A percentile compares a stretch with the other conserved stretches of the same genome.
Conservation (phyloP, 139 green algal species). For the Chlamydomonas sp. region DNA sequence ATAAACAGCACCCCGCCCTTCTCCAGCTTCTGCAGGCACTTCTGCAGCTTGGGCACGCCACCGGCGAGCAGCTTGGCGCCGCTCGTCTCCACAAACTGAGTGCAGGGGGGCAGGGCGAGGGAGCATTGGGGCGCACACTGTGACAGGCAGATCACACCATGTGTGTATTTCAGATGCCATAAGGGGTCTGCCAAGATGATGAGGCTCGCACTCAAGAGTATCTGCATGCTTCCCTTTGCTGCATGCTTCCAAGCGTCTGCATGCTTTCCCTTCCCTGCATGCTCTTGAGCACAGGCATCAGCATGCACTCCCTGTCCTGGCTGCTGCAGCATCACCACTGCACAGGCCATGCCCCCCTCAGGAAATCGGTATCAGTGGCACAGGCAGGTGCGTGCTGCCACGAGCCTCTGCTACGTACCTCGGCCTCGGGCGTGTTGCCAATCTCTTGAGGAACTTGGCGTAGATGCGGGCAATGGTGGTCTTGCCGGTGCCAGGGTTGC, state of each 20-base stretch:
- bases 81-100: constrained; percentile 36
- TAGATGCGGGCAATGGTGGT: constrained; percentile 43
- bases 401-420: too few relatives aligned
- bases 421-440: constrained; percentile 22
- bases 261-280: too few relatives aligned
- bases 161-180: not conserved
- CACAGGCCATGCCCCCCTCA: too few relatives aligned
- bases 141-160: not conserved
- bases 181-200: not conserved
- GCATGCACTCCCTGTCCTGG: too few relatives aligned
- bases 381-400: too few relatives aligned
- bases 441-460: constrained; percentile 33
- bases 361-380: too few relatives aligned
- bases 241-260: too few relatives aligned
- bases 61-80: constrained; percentile 29
- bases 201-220: too few relatives aligned
- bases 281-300: too few relatives aligned
- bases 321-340: too few relatives aligned
- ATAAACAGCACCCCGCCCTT: constrained; percentile 43
- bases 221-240: too few relatives aligned
- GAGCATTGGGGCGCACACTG: not conserved
- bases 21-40: constrained; percentile 35
- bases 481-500: constrained; percentile 50
- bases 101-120: constrained; percentile 4
- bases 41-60: constrained; percentile 31